These are phyloP conservation scores for Bonia amplexicaulis DNA, from an alignment of 176 grass and related monocot species.

Conservation along the genomic window DNA sequence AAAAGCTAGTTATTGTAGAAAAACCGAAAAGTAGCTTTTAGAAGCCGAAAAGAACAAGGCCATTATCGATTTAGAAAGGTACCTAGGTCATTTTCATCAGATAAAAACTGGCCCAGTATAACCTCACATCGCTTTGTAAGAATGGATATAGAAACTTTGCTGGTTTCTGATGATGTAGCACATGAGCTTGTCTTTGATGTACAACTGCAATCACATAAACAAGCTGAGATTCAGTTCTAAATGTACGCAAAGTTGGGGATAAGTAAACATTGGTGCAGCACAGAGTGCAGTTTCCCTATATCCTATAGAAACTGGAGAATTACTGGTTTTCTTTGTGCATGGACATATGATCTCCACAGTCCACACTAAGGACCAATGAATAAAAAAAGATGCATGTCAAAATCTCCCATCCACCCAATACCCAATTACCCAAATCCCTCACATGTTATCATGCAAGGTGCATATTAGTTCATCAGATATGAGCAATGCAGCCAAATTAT, in stretches of 20 bases:
- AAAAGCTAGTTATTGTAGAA: too few relatives aligned
- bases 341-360: background rate
- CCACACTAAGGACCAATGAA: background rate
- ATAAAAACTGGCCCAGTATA: conserved; percentile 89
- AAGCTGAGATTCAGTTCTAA: conserved; percentile 13
- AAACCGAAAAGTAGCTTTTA: too few relatives aligned
- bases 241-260: background rate
- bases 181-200: conserved; percentile 36
- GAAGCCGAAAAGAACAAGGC: too few relatives aligned
- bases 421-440: background rate
- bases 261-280: background rate
- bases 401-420: background rate
- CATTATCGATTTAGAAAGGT: conserved; percentile 20
- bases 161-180: conserved; percentile 57
- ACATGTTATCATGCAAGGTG: background rate
- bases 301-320: background rate
- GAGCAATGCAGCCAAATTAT: conserved; percentile 2
- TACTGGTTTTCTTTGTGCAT: background rate
- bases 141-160: conserved; percentile 70
- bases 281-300: background rate
- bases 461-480: background rate
- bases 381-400: background rate
- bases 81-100: conserved; percentile 89
- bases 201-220: conserved; percentile 54
- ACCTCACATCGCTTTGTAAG: conserved; percentile 83